phyloP scores from a whole-genome alignment of 2,329 filamentous ascomycete genomes.

The Thielaviopsis ethacetica region DNA sequence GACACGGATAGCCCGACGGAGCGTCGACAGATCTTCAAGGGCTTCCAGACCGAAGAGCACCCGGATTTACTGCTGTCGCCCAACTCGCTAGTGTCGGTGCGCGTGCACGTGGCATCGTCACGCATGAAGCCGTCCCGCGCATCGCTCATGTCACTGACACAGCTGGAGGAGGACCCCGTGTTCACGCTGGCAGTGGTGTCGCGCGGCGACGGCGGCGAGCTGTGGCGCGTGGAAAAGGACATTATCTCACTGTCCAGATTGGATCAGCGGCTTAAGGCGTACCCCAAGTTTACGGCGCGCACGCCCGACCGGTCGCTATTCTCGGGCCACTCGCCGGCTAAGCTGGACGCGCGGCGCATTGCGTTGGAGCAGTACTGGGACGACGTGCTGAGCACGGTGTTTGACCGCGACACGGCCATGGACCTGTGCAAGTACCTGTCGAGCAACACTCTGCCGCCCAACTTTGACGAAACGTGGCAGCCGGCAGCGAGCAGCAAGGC shows the following conservation, averaged over 20 bases:
- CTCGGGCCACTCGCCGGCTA: conserved; percentile 81
- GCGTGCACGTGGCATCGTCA: conserved; percentile 79
- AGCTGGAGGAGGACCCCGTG: conserved; percentile 79
- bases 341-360: conserved; percentile 69
- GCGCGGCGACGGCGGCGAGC: conserved; percentile 56
- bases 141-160: conserved; percentile 64
- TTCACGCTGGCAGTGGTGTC: conserved; percentile 80
- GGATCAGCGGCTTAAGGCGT: conserved; percentile 62
- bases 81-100: conserved; percentile 72
- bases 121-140: conserved; percentile 84
- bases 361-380: conserved; percentile 79
- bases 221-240: conserved; percentile 94
- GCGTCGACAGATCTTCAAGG: conserved; percentile 48
- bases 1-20: conserved; percentile 24
- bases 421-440: conserved; percentile 79
- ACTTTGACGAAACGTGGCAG: conserved; percentile 36
- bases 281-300: conserved; percentile 50
- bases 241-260: conserved; percentile 64
- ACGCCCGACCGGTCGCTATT: conserved; percentile 79
- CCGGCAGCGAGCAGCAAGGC: conserved; percentile 16
- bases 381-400: conserved; percentile 62
- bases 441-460: conserved; percentile 44
- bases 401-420: conserved; percentile 60
- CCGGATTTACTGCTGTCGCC: conserved; percentile 74
- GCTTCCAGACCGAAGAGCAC: conserved; percentile 71